Percentiles rank a stretch among this genome's conserved stretches.
Conservation (phyloP, 805 yeast genomes). For the Starmerella tilneyi region DNA sequence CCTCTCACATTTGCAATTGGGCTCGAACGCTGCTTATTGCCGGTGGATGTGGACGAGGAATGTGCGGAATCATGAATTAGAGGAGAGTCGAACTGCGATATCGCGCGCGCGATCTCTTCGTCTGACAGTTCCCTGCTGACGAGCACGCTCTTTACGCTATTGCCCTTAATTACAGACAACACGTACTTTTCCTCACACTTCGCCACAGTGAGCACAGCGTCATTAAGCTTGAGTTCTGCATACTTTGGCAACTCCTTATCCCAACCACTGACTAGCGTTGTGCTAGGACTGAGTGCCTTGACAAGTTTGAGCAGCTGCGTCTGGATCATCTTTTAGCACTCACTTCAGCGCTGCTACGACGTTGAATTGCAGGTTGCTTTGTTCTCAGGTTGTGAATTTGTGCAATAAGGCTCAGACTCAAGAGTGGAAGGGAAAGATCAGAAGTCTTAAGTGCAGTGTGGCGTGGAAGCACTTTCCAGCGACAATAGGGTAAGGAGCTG, state of each 20-base stretch:
- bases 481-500: too few species aligned
- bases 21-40: too few species aligned
- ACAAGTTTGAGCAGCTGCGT: constrained; percentile 4
- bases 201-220: not conserved
- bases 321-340: not conserved
- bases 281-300: constrained; percentile 1
- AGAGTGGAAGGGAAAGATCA: too few species aligned
- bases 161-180: not conserved
- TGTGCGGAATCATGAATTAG: too few species aligned
- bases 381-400: too few species aligned
- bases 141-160: constrained; percentile 4
- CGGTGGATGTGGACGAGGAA: too few species aligned
- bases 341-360: not conserved
- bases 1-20: too few species aligned
- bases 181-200: not conserved
- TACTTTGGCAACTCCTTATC: constrained; percentile 7
- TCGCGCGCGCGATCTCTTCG: not conserved
- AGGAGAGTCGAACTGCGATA: too few species aligned
- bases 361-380: too few species aligned
- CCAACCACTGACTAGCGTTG: constrained; percentile 1
- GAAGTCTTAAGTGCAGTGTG: too few species aligned
- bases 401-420: too few species aligned
- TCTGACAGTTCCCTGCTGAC: not conserved
- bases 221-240: not conserved
- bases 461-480: too few species aligned